phyloP scores from a whole-genome alignment of 192 early-diverging fungal genomes.

The Linnemannia schmuckeri region DNA sequence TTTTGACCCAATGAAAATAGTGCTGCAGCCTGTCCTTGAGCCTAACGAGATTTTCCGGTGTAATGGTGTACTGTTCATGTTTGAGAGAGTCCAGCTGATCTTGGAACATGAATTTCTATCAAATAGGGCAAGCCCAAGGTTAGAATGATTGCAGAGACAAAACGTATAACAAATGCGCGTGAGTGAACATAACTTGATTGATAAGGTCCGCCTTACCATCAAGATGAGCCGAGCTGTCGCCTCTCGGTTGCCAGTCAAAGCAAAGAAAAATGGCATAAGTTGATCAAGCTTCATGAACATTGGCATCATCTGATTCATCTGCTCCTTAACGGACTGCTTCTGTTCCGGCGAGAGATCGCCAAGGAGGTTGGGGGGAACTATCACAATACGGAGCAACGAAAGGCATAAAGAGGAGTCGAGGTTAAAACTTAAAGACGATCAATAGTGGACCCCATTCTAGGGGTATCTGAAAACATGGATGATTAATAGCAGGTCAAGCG shows the following conservation, averaged over 20 bases:
- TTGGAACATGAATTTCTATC: constrained; percentile 67
- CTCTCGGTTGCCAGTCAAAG: constrained; percentile 60
- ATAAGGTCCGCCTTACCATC: constrained; percentile 36
- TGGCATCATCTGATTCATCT: constrained; percentile 51
- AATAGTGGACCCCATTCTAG: neutral
- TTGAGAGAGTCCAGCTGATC: constrained; percentile 60
- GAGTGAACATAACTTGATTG: neutral
- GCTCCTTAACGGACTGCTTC: constrained; percentile 58
- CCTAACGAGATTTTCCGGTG: constrained; percentile 58
- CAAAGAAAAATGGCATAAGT: constrained; percentile 62
- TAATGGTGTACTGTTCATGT: constrained; percentile 63
- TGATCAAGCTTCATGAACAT: constrained; percentile 64
- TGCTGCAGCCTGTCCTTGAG: constrained; percentile 61
- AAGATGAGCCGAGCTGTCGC: constrained; percentile 62
- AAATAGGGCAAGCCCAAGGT: neutral
- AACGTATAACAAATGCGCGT: neutral
- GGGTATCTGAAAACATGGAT: neutral
- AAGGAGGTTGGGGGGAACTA: constrained; percentile 44
- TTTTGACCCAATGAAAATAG: constrained; percentile 63
- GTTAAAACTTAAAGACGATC: neutral
- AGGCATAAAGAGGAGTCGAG: neutral
- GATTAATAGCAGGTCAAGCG: neutral
- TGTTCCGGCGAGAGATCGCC: constrained; percentile 57
- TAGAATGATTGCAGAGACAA: neutral
- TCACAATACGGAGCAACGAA: neutral